These are phyloP conservation scores for Geranomyces michiganensis DNA, from an alignment of 192 early-diverging fungal genomes.

Conservation along the genomic window DNA sequence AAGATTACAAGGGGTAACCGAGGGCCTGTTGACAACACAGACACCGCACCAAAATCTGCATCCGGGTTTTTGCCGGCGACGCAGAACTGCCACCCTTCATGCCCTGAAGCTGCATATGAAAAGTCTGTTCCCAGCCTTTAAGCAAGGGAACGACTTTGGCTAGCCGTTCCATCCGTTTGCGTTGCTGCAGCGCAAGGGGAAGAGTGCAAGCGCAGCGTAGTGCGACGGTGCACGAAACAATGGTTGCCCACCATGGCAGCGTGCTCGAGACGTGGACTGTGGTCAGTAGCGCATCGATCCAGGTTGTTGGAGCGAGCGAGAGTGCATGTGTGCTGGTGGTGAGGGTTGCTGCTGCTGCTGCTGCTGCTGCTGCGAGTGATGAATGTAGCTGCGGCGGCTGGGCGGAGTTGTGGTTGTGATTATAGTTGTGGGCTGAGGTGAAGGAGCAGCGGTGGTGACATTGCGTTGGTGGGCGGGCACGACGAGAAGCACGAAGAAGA, in stretches of 20 bases:
- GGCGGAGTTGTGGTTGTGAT: too few relatives aligned
- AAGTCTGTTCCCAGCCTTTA: slow-evolving; percentile 39
- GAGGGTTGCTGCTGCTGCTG: too few relatives aligned
- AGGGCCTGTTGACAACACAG: not conserved
- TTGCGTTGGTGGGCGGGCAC: too few relatives aligned
- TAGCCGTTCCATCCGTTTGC: slow-evolving; percentile 32
- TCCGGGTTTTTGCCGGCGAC: not conserved
- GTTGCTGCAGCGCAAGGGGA: slow-evolving; percentile 42
- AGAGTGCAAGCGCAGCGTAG: slow-evolving; percentile 36
- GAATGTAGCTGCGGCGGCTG: too few relatives aligned
- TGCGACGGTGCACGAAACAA: slow-evolving; percentile 32
- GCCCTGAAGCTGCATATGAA: slow-evolving; percentile 8
- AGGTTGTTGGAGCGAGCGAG: slow-evolving; percentile 8
- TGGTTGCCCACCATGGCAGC: slow-evolving; percentile 38
- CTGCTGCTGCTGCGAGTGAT: too few relatives aligned
- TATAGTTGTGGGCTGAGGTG: too few relatives aligned
- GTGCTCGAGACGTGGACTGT: slow-evolving; percentile 1
- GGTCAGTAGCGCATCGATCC: slow-evolving; percentile 3
- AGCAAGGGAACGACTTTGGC: slow-evolving; percentile 30
- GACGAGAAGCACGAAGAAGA: too few relatives aligned
- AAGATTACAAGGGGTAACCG: not conserved
- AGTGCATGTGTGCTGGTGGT: too few relatives aligned
- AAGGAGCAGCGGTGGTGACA: too few relatives aligned
- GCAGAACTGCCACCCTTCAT: not conserved
- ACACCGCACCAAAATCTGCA: slow-evolving; percentile 3